Percentiles rank a stretch among this genome's conserved stretches.
phyloP scores from a whole-genome alignment of 2,329 filamentous ascomycete species.

The Curvularia sp. region DNA sequence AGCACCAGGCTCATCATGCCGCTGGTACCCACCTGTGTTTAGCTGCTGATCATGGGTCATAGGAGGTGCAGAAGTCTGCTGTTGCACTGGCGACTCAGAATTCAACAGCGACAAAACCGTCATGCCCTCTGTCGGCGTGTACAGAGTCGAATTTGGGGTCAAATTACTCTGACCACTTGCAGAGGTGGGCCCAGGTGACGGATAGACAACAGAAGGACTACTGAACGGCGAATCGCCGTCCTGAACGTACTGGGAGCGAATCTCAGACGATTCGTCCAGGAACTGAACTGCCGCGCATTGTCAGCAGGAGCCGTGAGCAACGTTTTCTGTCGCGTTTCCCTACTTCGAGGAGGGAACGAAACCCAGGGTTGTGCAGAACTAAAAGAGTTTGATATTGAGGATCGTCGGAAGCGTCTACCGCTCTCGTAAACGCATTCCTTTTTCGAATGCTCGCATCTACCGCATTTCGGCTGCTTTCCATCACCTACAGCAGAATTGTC shows the following conservation, averaged over 20 bases:
- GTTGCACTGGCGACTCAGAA: constrained; percentile 38
- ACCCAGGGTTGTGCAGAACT: constrained; percentile 46
- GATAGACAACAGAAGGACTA: constrained; percentile 17
- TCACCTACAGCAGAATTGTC: constrained; percentile 38
- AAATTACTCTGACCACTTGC: constrained; percentile 22
- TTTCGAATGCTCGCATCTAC: constrained; percentile 42
- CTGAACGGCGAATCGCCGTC: constrained; percentile 28
- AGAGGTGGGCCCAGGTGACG: constrained; percentile 22
- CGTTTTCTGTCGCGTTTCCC: neutral
- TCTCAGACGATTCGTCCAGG: constrained; percentile 45
- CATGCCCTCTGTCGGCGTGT: constrained; percentile 40
- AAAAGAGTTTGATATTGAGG: constrained; percentile 43
- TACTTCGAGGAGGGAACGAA: constrained; percentile 45
- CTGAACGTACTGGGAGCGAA: constrained; percentile 41
- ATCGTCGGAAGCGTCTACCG: constrained; percentile 46
- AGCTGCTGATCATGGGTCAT: constrained; percentile 25
- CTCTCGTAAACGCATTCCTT: constrained; percentile 47
- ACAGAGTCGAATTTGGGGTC: constrained; percentile 27
- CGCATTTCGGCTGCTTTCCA: constrained; percentile 44
- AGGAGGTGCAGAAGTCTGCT: constrained; percentile 22
- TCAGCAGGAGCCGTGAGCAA: constrained; percentile 17
- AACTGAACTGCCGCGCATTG: constrained; percentile 41
- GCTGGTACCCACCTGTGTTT: constrained; percentile 16
- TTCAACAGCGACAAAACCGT: constrained; percentile 46
- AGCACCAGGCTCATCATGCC: constrained; percentile 11